These are phyloP conservation scores for Glycine soja DNA, from an alignment of 306 rosid genomes.

Conservation along the genomic window DNA sequence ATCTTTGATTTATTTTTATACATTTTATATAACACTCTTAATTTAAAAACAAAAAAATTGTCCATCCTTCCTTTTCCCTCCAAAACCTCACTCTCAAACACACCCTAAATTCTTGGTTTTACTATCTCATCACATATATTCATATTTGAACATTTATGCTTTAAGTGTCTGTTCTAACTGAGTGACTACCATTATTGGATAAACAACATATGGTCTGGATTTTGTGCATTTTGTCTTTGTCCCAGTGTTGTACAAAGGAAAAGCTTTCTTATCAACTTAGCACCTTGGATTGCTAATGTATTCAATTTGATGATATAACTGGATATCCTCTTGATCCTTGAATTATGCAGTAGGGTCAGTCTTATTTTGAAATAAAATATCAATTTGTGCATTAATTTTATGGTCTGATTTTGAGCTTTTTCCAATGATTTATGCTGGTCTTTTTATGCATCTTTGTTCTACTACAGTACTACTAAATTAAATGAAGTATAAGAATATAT, in stretches of 20 bases:
- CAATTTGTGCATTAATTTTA: not conserved
- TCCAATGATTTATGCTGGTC: conserved; percentile 6
- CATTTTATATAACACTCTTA: not conserved
- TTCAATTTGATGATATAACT: not conserved
- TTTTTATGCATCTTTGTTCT: conserved; percentile 4
- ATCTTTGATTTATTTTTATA: not conserved
- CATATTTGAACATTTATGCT: conserved; percentile 23
- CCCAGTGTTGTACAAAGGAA: not conserved
- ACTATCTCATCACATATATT: not conserved
- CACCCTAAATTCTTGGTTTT: not conserved
- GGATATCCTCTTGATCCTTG: conserved; percentile 20
- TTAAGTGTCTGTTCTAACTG: not conserved
- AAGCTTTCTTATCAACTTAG: not conserved
- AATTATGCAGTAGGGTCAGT: conserved; percentile 42
- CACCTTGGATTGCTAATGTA: not conserved
- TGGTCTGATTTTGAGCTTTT: not conserved
- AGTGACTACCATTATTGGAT: not conserved
- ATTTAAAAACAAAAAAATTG: not conserved
- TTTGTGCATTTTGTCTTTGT: not conserved
- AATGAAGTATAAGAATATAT: conserved; percentile 41
- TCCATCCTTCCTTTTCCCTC: not conserved
- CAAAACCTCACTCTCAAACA: not conserved
- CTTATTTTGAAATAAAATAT: conserved; percentile 47
- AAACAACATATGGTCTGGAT: not conserved
- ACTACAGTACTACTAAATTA: not conserved